These are phyloP conservation scores for Phytophthora fragariaefolia DNA, from an alignment of 352 stramenopile species.

Conservation along the genomic window DNA sequence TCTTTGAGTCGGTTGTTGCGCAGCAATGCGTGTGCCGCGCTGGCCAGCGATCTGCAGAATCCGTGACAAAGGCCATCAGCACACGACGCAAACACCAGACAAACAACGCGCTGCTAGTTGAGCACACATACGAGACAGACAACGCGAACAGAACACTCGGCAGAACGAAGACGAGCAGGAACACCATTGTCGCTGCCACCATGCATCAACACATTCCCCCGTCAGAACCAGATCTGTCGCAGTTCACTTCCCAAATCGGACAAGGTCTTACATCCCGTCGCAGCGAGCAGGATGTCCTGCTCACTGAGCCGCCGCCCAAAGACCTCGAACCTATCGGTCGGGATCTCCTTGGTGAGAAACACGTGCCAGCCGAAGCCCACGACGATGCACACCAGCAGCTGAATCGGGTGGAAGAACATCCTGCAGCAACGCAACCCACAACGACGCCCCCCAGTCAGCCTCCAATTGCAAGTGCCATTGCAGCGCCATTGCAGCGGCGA, in stretches of 20 bases:
- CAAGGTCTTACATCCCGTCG: constrained; percentile 54
- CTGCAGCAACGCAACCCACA: constrained; percentile 27
- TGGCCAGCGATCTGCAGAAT: constrained; percentile 45
- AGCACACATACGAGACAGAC: constrained; percentile 57
- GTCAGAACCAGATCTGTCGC: constrained; percentile 8
- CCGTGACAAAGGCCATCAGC: not conserved
- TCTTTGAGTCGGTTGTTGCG: constrained; percentile 78
- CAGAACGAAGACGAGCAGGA: constrained; percentile 78
- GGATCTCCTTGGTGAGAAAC: constrained; percentile 63
- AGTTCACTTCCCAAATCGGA: constrained; percentile 1
- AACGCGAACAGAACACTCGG: constrained; percentile 73
- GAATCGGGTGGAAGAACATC: constrained; percentile 76
- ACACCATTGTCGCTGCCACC: constrained; percentile 64
- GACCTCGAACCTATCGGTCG: constrained; percentile 57
- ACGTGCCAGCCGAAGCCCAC: constrained; percentile 70
- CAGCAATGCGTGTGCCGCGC: constrained; percentile 58
- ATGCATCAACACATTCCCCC: constrained; percentile 4
- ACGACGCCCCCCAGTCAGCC: not conserved
- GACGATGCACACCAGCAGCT: constrained; percentile 68
- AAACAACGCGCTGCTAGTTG: not conserved
- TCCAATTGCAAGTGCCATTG: not conserved
- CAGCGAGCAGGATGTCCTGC: constrained; percentile 68
- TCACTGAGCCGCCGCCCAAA: constrained; percentile 64
- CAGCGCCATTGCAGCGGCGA: not conserved
- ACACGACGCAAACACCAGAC: not conserved